Conservation (phyloP, 495 filamentous ascomycete species). For the Xylaria flabelliformis region DNA sequence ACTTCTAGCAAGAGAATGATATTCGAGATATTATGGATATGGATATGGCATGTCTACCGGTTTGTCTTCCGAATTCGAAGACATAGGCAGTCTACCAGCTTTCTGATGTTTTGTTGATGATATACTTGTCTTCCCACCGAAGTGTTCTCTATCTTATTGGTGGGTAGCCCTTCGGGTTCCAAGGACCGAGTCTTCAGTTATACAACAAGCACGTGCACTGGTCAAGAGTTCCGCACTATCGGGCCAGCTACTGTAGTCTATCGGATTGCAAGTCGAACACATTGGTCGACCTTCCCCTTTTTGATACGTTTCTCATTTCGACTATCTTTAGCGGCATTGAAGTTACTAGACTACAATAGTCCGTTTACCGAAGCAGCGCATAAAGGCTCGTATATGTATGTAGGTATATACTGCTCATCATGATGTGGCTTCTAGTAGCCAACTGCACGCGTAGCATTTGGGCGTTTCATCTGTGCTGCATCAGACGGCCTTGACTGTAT, state of each 20-base stretch:
- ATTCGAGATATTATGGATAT: not conserved
- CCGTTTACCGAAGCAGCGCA: not conserved
- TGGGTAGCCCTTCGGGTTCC: not conserved
- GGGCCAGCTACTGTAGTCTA: slow-evolving; percentile 1
- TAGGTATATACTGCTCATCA: not conserved
- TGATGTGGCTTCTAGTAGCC: not conserved
- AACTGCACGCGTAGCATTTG: not conserved
- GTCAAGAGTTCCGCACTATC: slow-evolving; percentile 8
- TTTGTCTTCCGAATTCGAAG: not conserved
- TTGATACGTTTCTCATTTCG: too few species aligned
- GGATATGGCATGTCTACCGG: not conserved
- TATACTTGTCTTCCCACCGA: not conserved
- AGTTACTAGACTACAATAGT: not conserved
- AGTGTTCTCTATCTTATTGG: not conserved
- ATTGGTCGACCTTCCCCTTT: slow-evolving; percentile 11
- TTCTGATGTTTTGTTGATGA: not conserved
- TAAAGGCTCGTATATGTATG: not conserved
- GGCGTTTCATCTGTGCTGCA: not conserved
- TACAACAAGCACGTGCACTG: not conserved
- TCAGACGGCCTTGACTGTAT: not conserved
- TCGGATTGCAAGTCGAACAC: not conserved
- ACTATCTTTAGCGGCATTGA: not conserved
- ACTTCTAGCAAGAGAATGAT: not conserved
- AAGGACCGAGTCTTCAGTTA: not conserved
- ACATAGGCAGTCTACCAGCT: not conserved